These are phyloP conservation scores for Coleophoma cylindrospora DNA, from an alignment of 2,329 filamentous ascomycete genomes.

Conservation along the genomic window DNA sequence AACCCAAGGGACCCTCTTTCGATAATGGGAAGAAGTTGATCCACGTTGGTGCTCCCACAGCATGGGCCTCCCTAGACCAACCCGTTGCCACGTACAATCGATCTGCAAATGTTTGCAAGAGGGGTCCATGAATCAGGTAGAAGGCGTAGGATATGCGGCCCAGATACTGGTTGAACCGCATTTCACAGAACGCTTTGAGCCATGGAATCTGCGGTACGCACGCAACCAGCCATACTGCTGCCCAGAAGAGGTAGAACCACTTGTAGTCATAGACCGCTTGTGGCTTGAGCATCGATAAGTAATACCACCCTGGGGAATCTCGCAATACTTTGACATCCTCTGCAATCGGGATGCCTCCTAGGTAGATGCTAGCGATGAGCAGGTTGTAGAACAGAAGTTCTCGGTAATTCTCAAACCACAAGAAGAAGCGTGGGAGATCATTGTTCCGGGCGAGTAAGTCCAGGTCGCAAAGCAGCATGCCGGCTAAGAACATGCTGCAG, in stretches of 20 bases:
- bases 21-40: slow-evolving; percentile 50
- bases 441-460: slow-evolving; percentile 46
- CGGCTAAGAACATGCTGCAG: slow-evolving; percentile 54
- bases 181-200: slow-evolving; percentile 56
- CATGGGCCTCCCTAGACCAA: slow-evolving; percentile 43
- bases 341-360: slow-evolving; percentile 56
- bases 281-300: slow-evolving; percentile 48
- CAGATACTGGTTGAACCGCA: slow-evolving; percentile 53
- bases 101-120: slow-evolving; percentile 56
- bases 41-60: slow-evolving; percentile 50
- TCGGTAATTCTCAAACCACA: slow-evolving; percentile 40
- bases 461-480: slow-evolving; percentile 58
- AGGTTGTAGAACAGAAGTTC: slow-evolving; percentile 46
- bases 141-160: slow-evolving; percentile 58
- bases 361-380: slow-evolving; percentile 46
- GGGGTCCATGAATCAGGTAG: slow-evolving; percentile 60
- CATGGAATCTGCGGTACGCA: slow-evolving; percentile 49
- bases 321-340: slow-evolving; percentile 43
- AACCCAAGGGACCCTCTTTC: slow-evolving; percentile 49
- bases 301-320: slow-evolving; percentile 43
- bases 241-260: slow-evolving; percentile 64
- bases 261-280: slow-evolving; percentile 62
- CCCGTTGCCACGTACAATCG: slow-evolving; percentile 58
- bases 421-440: slow-evolving; percentile 45
- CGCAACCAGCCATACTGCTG: slow-evolving; percentile 49